Conservation (phyloP, 2,329 filamentous ascomycete genomes). For the Aspergillus oerlinghausenensis region DNA sequence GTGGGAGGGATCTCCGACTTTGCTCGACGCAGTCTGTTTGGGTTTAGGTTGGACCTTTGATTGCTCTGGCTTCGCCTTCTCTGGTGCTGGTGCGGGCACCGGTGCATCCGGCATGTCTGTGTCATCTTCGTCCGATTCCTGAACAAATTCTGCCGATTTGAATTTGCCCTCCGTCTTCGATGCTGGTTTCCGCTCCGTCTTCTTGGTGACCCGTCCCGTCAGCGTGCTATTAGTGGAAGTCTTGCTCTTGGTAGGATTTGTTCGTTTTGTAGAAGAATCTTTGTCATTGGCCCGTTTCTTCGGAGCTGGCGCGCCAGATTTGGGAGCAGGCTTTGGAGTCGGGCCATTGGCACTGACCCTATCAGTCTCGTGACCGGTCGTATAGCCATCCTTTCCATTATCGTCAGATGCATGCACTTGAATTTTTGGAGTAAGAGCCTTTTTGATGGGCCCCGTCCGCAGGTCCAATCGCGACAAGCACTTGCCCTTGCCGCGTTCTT, state of each 20-base stretch:
- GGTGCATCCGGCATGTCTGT: constrained; percentile 37
- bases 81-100: constrained; percentile 2
- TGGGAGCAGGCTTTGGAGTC: constrained; percentile 25
- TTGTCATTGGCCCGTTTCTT: constrained; percentile 39
- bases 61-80: constrained; percentile 15
- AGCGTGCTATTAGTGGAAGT: constrained; percentile 47
- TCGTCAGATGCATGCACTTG: constrained; percentile 36
- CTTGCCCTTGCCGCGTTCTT: constrained; percentile 59
- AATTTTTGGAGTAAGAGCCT: constrained; percentile 34
- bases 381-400: constrained; percentile 29
- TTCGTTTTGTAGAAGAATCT: constrained; percentile 42
- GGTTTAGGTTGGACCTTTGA: constrained; percentile 17
- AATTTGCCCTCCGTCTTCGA: constrained; percentile 42
- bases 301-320: constrained; percentile 23
- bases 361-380: constrained; percentile 37
- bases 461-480: constrained; percentile 57
- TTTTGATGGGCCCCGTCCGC: constrained; percentile 36
- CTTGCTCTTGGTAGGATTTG: constrained; percentile 41
- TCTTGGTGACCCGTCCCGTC: constrained; percentile 42
- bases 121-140: constrained; percentile 49
- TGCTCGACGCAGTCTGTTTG: constrained; percentile 17
- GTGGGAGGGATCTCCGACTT: constrained; percentile 15
- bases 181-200: constrained; percentile 37
- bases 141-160: constrained; percentile 52
- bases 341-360: constrained; percentile 21